Base-by-base conservation (phyloP, 352 stramenopile genomes). In the Phytophthora ohioensis region DNA sequence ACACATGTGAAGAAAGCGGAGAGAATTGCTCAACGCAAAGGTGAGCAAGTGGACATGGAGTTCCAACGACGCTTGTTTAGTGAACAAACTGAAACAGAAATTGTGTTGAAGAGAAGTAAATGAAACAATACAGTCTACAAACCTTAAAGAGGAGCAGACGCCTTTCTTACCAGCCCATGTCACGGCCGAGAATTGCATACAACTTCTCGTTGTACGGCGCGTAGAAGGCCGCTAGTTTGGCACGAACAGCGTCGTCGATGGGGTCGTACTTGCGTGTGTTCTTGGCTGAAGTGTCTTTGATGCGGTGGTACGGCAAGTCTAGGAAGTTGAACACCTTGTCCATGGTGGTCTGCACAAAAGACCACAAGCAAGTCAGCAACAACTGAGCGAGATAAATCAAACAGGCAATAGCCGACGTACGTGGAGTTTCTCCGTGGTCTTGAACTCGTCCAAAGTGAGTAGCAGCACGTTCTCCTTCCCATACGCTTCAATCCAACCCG, bases 401-500 rank as follows among this genome's bases (percentile, higher is more conserved):
- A n/a, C 12, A n/a, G 67, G 8, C 32, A 49, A 49, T 12, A 21
- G 9, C n/a, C 5, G 53, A 83, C 76, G 60, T 80, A 91, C 79
- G 45, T 94, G 80, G 34, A 94, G 73, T 27, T 80, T 79, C 3
- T 91, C 65, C 0, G 75, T 67, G 5, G 72, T 90, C 79, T 92
- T 95, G 80, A 99, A 97, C 31, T 98, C 93, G 57, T 99, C 97
- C 38, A 99, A 78, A 51, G 88, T 95, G 12, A 99, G 65, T 11
- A 99, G 80, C 49, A 99, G 70, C 54, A 99, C 95, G 49, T 97
- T 92, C 39, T 98, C 80, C 17, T 72, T 74, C 8, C 81, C 74
- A 64, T 98, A 99, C 1, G 92, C 91, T 17, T 90, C 64, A 1
- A 99, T 81, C 97, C 97, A 99, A 6, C 88, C 88, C 31, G 82